Evolutionary conservation across 2,329 filamentous ascomycete genomes (phyloP), one percentile per base, ranked within the genome.

Genomic region (Trichoderma arundinaceum): DNA sequence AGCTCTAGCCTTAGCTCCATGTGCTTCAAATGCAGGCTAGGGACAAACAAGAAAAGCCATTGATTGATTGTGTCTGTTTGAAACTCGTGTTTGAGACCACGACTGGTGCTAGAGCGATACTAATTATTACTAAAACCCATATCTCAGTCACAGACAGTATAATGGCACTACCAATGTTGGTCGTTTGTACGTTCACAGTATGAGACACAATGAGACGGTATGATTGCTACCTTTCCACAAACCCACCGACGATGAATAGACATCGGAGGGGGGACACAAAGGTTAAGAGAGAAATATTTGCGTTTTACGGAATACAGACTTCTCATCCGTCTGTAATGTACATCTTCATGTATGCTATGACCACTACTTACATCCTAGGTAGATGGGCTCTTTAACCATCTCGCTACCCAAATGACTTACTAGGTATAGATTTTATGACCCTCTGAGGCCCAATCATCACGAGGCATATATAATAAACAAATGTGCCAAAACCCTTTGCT

Each of bases 371-470:
- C 59, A 53, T 54, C 48, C 60, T 38, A 51, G 41, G 32, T 38
- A 54, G 60, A 49, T 43, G 51, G 57, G 49, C 54, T 33, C 43
- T 56, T 54, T 56, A 41, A 49, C 64, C 64, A 43, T 44, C 52
- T 62, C 49, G 57, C 64, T 66, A 66, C 64, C 57, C 64, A 66
- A 60, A 66, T 35, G 41, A 57, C 41, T 59, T 62, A 57, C 48
- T 51, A 49, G 43, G 53, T 56, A 57, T 64, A 57, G 51, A 56
- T 56, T 64, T 53, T 39, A 44, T 35, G 44, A 48, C 61, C 52
- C 61, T 64, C 43, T 3, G 35, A 52, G 43, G 60, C 62, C 61
- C 44, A 43, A 33, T 56, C 39, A 28, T 41, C 52, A 41, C 52
- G 49, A 57, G 43, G 53, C 39, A 64, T 57, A 64, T 57, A 64